A percentile compares a stretch with the other conserved stretches of the same genome.
phyloP scores from a whole-genome alignment of 805 yeast genomes.

The Isabelozyma heimii region DNA sequence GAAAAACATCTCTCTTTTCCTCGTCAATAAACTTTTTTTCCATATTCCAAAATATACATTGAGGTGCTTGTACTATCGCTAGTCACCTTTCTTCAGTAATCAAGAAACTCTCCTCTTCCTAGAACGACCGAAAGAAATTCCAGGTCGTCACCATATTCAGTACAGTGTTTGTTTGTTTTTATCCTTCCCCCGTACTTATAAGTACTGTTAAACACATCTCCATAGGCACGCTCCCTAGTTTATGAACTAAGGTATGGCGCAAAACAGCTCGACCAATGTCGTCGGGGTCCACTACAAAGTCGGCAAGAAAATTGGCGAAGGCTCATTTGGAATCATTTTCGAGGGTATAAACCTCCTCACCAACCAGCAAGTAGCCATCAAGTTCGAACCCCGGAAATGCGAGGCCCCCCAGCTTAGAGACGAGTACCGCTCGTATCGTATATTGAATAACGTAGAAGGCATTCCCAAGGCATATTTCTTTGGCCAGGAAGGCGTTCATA shows the following conservation, averaged over 20 bases:
- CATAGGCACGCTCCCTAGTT: not conserved
- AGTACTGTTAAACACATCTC: no score
- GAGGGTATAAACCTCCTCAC: conserved; percentile 93
- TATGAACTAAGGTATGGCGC: conserved; percentile 22
- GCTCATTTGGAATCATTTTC: conserved; percentile 95
- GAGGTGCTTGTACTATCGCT: no score
- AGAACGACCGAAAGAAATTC: no score
- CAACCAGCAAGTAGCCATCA: conserved; percentile 92
- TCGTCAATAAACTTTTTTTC: not conserved
- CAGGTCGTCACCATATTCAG: not conserved
- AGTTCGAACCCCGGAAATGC: conserved; percentile 93
- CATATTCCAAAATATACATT: no score
- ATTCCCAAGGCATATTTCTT: conserved; percentile 96
- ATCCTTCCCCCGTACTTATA: not conserved
- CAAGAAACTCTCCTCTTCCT: no score
- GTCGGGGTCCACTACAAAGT: conserved; percentile 96
- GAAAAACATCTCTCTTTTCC: not conserved
- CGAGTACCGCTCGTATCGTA: conserved; percentile 93
- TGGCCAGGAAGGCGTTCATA: conserved; percentile 97
- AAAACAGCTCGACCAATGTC: conserved; percentile 50
- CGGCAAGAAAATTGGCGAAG: conserved; percentile 97
- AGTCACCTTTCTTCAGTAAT: no score
- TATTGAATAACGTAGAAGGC: conserved; percentile 76
- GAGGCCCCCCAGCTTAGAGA: conserved; percentile 98
- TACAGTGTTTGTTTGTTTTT: not conserved